Conservation (phyloP, 352 stramenopile genomes). For the Bremia lactucae region DNA sequence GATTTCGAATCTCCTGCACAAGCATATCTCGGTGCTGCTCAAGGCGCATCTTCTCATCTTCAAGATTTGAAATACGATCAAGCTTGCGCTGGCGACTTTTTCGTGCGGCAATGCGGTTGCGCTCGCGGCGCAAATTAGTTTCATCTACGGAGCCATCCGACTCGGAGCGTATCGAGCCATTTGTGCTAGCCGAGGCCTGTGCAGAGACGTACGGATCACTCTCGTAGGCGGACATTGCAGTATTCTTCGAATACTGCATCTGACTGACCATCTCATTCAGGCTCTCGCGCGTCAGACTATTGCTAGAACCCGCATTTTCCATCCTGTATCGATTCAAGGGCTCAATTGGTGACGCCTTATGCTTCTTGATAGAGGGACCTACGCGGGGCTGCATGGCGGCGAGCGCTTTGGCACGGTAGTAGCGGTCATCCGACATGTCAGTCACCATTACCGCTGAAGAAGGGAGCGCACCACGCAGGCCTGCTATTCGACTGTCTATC, state of each 20-base stretch:
- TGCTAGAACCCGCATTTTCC: conserved; percentile 7
- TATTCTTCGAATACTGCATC: conserved; percentile 37
- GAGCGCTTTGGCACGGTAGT: conserved; percentile 39
- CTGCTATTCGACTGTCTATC: conserved; percentile 12
- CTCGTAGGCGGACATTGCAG: conserved; percentile 38
- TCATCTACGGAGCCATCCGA: conserved; percentile 64
- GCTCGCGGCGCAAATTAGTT: conserved; percentile 70
- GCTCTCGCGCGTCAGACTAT: conserved; percentile 43
- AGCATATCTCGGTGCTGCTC: conserved; percentile 83
- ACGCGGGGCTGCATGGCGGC: conserved; percentile 44
- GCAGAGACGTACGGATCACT: conserved; percentile 50
- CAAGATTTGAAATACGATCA: conserved; percentile 78
- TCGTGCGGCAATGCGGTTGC: conserved; percentile 74
- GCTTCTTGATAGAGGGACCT: conserved; percentile 42
- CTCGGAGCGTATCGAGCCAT: conserved; percentile 59
- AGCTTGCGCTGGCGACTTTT: conserved; percentile 80
- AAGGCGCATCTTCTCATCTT: conserved; percentile 82
- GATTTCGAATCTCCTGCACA: conserved; percentile 72
- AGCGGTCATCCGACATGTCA: conserved; percentile 33
- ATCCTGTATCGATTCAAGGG: conserved; percentile 35
- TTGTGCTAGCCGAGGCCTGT: conserved; percentile 32
- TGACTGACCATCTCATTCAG: conserved; percentile 40
- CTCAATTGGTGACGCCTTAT: conserved; percentile 42
- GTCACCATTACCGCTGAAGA: conserved; percentile 14
- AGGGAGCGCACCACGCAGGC: conserved; percentile 3